Percentiles rank a stretch among this genome's conserved stretches.
Conservation (phyloP, 73 alveolate species). For the Tetrahymena malaccensis region DNA sequence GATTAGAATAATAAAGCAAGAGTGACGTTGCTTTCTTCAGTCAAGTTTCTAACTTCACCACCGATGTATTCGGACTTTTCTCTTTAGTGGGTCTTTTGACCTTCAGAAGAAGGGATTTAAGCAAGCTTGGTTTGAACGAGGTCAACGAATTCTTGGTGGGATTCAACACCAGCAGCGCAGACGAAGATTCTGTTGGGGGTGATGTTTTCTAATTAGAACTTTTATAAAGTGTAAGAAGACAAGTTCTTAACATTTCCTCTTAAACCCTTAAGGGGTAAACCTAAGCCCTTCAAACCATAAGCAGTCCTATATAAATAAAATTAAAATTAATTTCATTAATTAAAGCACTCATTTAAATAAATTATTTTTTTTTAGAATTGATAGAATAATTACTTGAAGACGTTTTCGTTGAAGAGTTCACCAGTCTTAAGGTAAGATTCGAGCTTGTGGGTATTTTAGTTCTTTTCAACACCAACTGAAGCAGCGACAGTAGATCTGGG, state of each 20-base stretch:
- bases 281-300: constrained; percentile 31
- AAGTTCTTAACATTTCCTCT: constrained; percentile 26
- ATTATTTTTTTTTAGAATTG: too few relatives aligned
- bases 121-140: constrained; percentile 19
- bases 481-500: constrained; percentile 49
- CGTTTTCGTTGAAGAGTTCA: constrained; percentile 31
- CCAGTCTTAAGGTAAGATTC: constrained; percentile 26
- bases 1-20: constrained; percentile 42
- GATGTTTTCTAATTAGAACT: constrained; percentile 30
- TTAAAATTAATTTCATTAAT: not conserved
- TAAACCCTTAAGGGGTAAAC: constrained; percentile 38
- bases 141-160: constrained; percentile 33
- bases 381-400: not conserved
- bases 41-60: constrained; percentile 42
- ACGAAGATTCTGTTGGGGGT: constrained; percentile 30
- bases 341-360: not conserved
- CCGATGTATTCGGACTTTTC: constrained; percentile 33
- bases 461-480: constrained; percentile 21
- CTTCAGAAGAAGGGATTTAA: constrained; percentile 8
- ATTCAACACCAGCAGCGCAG: constrained; percentile 30
- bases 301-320: constrained; percentile 8
- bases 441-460: constrained; percentile 24
- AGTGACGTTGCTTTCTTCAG: constrained; percentile 34
- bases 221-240: constrained; percentile 26
- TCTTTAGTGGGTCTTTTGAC: constrained; percentile 3